phyloP scores from a whole-genome alignment of 1,139 yeast species.

The Blastobotrys ciferrii region DNA sequence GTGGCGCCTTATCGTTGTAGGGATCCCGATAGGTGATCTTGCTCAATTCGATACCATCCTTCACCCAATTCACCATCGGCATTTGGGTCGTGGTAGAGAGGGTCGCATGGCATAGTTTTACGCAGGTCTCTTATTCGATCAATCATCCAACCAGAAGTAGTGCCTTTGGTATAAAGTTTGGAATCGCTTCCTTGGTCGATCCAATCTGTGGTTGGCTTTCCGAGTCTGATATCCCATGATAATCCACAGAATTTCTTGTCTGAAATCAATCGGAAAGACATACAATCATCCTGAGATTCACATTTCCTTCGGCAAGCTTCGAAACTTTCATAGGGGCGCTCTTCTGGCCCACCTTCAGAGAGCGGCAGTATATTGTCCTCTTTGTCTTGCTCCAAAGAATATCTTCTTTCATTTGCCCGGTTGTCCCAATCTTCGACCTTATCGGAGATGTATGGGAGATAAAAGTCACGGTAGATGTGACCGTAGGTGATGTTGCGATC shows the following conservation, averaged over 20 bases:
- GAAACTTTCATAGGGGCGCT: constrained; percentile 6
- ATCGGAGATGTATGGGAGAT: constrained; percentile 30
- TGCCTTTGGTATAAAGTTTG: constrained; percentile 13
- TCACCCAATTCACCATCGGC: neutral
- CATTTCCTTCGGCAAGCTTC: constrained; percentile 9
- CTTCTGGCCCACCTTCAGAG: constrained; percentile 2
- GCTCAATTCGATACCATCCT: constrained; percentile 7
- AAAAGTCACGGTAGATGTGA: constrained; percentile 34
- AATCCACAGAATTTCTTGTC: constrained; percentile 13
- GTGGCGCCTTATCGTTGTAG: too few species aligned
- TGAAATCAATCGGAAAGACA: constrained; percentile 12
- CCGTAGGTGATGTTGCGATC: constrained; percentile 26
- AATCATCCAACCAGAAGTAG: constrained; percentile 32
- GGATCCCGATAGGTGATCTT: neutral
- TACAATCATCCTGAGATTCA: constrained; percentile 5
- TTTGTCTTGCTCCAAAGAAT: constrained; percentile 16
- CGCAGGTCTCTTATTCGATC: constrained; percentile 29
- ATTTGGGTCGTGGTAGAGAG: neutral
- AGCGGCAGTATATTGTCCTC: constrained; percentile 12
- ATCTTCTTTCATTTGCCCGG: constrained; percentile 21
- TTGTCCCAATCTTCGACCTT: constrained; percentile 31
- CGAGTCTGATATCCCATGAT: constrained; percentile 12
- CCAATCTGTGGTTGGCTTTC: constrained; percentile 8
- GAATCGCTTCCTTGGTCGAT: constrained; percentile 10
- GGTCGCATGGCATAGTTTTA: constrained; percentile 3